These are phyloP conservation scores for Ampelomyces quisqualis DNA, from an alignment of 2,329 filamentous ascomycete genomes.

Conservation along the genomic window DNA sequence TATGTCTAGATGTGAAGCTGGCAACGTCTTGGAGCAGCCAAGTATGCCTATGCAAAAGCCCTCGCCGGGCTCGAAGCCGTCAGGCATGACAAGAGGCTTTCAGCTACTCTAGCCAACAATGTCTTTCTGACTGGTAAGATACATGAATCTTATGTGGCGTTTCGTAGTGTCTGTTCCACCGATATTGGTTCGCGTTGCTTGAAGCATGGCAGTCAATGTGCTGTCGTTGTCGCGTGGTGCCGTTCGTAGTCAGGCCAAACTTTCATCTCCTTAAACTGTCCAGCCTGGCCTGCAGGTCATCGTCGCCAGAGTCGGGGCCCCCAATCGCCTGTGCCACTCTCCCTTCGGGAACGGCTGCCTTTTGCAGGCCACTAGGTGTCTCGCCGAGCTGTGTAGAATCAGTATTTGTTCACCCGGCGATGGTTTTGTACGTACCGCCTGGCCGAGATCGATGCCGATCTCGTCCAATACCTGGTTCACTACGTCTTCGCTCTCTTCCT, in stretches of 20 bases:
- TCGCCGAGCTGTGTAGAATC: constrained; percentile 71
- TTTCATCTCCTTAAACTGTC: constrained; percentile 74
- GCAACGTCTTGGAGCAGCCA: not conserved
- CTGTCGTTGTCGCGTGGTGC: too few relatives aligned
- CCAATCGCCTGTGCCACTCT: constrained; percentile 86
- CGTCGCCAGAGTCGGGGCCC: constrained; percentile 75
- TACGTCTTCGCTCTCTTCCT: constrained; percentile 95
- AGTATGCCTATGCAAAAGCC: not conserved
- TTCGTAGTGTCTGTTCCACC: too few relatives aligned
- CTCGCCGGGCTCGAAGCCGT: not conserved
- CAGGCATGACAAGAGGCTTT: too few relatives aligned
- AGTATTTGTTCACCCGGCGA: too few relatives aligned
- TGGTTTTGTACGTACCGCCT: constrained; percentile 77
- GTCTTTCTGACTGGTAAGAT: too few relatives aligned
- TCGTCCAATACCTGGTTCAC: constrained; percentile 96
- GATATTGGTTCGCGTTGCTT: too few relatives aligned
- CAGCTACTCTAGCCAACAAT: too few relatives aligned
- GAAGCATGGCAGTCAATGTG: too few relatives aligned
- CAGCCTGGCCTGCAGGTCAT: constrained; percentile 89
- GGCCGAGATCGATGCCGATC: constrained; percentile 90
- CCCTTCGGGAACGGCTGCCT: constrained; percentile 68
- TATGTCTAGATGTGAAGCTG: not conserved
- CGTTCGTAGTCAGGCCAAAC: too few relatives aligned
- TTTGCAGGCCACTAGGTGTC: constrained; percentile 81
- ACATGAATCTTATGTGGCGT: too few relatives aligned